phyloP scores from a whole-genome alignment of 2,329 filamentous ascomycete species.

The Colletotrichum magnum region DNA sequence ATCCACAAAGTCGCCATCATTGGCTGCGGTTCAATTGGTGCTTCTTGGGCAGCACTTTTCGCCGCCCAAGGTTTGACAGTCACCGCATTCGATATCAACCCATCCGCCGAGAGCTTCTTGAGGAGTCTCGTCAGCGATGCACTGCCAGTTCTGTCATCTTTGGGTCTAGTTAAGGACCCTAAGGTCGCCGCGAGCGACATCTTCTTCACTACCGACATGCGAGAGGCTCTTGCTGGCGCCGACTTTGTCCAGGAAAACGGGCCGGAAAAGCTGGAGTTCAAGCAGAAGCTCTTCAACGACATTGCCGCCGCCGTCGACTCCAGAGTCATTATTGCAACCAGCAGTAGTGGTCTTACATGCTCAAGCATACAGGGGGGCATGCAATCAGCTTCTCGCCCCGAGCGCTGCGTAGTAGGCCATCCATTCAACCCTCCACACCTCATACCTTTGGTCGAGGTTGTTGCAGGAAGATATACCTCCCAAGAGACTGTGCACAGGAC shows the following conservation, averaged over 20 bases:
- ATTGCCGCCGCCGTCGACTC: constrained; percentile 49
- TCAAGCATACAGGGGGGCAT: constrained; percentile 50
- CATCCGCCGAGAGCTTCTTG: constrained; percentile 50
- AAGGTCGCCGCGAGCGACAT: constrained; percentile 2
- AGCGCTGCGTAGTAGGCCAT: constrained; percentile 59
- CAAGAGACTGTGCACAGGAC: constrained; percentile 44
- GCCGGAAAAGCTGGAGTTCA: constrained; percentile 56
- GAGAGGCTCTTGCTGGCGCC: constrained; percentile 40
- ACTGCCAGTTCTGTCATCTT: constrained; percentile 24
- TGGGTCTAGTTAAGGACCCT: constrained; percentile 14
- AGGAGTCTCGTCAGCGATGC: constrained; percentile 33
- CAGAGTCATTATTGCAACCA: constrained; percentile 55
- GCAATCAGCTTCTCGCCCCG: constrained; percentile 41
- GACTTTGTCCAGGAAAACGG: constrained; percentile 57
- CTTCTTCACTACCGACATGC: constrained; percentile 27
- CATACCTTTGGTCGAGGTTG: constrained; percentile 62
- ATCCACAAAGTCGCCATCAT: constrained; percentile 48
- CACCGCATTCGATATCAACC: constrained; percentile 57
- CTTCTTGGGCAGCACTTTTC: constrained; percentile 56
- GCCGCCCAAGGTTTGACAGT: constrained; percentile 51
- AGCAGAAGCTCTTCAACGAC: constrained; percentile 52
- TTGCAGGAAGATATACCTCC: constrained; percentile 52
- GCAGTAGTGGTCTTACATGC: constrained; percentile 45
- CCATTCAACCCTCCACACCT: constrained; percentile 65
- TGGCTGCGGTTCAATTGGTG: constrained; percentile 51